Conservation (phyloP, 768 basidiomycete genomes). For the Hypholoma sublateritium region DNA sequence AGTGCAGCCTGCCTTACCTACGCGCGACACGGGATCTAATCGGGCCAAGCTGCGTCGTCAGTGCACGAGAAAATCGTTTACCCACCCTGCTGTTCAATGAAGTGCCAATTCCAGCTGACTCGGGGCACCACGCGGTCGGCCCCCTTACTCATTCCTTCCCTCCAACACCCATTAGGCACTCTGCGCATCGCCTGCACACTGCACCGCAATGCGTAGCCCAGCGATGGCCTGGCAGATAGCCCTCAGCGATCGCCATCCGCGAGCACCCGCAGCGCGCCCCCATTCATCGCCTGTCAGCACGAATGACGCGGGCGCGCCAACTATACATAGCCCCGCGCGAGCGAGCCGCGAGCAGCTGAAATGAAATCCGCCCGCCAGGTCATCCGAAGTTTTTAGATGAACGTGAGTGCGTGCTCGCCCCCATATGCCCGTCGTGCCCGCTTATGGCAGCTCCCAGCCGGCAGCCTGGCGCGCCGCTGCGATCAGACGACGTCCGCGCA, state of each 20-base stretch:
- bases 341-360: background rate
- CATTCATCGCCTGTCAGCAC: background rate
- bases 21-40: background rate
- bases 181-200: constrained; percentile 3
- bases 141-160: background rate
- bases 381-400: constrained; percentile 6
- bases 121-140: constrained; percentile 1
- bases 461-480: background rate
- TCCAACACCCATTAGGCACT: background rate
- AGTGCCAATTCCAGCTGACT: constrained; percentile 11
- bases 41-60: background rate
- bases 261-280: background rate
- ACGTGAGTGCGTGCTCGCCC: constrained; percentile 5
- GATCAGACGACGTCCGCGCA: too few species aligned
- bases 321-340: background rate
- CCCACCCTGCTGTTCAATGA: constrained; percentile 1
- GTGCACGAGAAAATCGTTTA: constrained; percentile 6
- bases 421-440: background rate
- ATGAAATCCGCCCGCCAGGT: constrained; percentile 3
- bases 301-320: too few species aligned
- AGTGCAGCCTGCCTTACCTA: background rate
- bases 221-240: background rate
- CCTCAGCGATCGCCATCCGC: background rate
- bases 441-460: background rate
- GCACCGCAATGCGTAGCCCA: background rate